These are phyloP conservation scores for Piedraia hortae DNA, from an alignment of 2,329 filamentous ascomycete species.

Conservation along the genomic window DNA sequence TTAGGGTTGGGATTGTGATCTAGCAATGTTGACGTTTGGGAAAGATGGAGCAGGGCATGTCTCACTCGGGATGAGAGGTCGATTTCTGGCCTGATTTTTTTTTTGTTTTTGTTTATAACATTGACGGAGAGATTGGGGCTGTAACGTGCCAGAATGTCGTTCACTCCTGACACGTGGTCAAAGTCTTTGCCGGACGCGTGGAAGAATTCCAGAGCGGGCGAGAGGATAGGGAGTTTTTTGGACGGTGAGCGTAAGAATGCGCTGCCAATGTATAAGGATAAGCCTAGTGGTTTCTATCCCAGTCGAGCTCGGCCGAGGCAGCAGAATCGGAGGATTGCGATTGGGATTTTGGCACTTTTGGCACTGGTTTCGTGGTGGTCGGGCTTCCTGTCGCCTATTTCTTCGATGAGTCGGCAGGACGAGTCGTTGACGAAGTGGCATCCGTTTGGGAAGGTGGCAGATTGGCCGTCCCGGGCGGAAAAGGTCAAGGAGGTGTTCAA, in stretches of 20 bases:
- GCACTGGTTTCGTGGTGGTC: slow-evolving; percentile 37
- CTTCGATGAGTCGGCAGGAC: slow-evolving; percentile 5
- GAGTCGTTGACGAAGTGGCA: slow-evolving; percentile 6
- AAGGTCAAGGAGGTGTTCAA: slow-evolving; percentile 72
- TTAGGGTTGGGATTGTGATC: too few species aligned
- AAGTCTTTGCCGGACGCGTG: too few species aligned
- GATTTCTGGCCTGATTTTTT: too few species aligned
- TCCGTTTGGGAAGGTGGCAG: slow-evolving; percentile 14
- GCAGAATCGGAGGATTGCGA: slow-evolving; percentile 32
- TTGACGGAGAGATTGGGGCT: too few species aligned
- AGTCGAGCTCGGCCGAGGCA: slow-evolving; percentile 28
- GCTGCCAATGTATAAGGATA: slow-evolving; percentile 96
- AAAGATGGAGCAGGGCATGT: too few species aligned
- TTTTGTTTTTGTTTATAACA: too few species aligned
- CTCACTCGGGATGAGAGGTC: too few species aligned
- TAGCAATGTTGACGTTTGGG: too few species aligned
- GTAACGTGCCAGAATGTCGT: too few species aligned
- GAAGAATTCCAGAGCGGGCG: too few species aligned
- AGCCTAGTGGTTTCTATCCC: slow-evolving; percentile 52
- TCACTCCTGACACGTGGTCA: too few species aligned
- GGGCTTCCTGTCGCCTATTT: slow-evolving; percentile 26
- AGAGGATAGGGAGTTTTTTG: too few species aligned
- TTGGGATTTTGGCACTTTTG: slow-evolving; percentile 27
- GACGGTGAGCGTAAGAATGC: slow-evolving; percentile 25
- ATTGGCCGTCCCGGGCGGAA: slow-evolving; percentile 57